Evolutionary conservation across 257 asterid genomes (phyloP).

Genomic region (Solanum peruvianum): DNA sequence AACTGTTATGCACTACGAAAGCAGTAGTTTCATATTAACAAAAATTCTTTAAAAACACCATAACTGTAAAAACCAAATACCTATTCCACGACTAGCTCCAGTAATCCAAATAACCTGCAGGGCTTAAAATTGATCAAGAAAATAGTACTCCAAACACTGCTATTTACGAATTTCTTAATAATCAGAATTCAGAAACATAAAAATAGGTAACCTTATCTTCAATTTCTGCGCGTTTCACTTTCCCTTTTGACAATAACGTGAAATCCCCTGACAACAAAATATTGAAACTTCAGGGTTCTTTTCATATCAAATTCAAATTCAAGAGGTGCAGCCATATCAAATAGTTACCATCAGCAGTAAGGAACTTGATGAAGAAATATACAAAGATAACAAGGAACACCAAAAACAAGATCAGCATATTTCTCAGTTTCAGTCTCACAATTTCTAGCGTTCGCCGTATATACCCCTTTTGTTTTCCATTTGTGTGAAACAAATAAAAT

Average conservation of each 20-base stretch:
- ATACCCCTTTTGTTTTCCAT: background rate
- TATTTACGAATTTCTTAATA: background rate
- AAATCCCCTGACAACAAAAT: constrained; percentile 50
- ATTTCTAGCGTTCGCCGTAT: background rate
- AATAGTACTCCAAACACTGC: background rate
- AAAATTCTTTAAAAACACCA: background rate
- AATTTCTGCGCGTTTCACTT: constrained; percentile 68
- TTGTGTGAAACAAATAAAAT: background rate
- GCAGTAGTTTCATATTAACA: background rate
- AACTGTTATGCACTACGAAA: background rate
- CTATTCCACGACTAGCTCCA: constrained; percentile 98
- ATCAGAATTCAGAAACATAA: background rate
- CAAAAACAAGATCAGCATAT: constrained; percentile 19
- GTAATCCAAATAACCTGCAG: constrained; percentile 91
- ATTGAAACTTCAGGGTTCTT: background rate
- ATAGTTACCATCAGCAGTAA: constrained; percentile 71
- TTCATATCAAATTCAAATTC: background rate
- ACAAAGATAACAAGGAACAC: constrained; percentile 11
- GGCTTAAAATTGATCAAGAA: background rate
- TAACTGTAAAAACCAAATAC: constrained; percentile 14
- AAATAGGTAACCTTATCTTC: constrained; percentile 60
- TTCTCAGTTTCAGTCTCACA: background rate
- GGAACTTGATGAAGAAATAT: constrained; percentile 34
- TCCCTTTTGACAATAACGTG: constrained; percentile 58
- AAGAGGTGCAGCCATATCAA: background rate